Conservation (phyloP, 345 rosid species). For the Syzygium aromaticum region DNA sequence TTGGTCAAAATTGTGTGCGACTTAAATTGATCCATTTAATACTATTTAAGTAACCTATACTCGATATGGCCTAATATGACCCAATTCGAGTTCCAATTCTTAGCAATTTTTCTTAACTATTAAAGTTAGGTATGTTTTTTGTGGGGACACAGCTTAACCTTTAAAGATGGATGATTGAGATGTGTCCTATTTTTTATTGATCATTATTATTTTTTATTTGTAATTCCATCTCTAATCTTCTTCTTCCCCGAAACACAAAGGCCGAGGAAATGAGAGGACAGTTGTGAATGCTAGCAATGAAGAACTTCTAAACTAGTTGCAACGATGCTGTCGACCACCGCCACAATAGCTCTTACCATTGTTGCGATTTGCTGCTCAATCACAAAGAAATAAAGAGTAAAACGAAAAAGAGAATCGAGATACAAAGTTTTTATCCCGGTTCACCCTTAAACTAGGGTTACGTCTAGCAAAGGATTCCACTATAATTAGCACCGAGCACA, state of each 20-base stretch:
- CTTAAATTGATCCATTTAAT: not conserved
- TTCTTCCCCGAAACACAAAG: not conserved
- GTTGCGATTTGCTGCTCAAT: too few species aligned
- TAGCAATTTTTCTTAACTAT: not conserved
- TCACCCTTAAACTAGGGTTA: too few species aligned
- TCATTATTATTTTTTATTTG: too few species aligned
- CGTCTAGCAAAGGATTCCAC: too few species aligned
- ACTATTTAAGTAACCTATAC: not conserved
- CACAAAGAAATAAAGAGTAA: too few species aligned
- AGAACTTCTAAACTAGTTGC: too few species aligned
- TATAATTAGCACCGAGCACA: too few species aligned
- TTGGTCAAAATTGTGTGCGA: accelerated
- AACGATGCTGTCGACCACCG: accelerated
- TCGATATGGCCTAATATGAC: accelerated
- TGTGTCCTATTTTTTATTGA: not conserved
- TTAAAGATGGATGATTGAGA: not conserved
- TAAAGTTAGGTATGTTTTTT: too few species aligned
- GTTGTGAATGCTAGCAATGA: not conserved
- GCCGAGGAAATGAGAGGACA: not conserved
- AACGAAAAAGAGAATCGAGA: too few species aligned
- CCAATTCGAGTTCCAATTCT: not conserved
- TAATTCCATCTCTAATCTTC: not conserved
- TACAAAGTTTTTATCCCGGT: too few species aligned
- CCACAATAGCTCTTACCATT: not conserved
- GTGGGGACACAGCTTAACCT: not conserved